Conservation (phyloP, 2,329 filamentous ascomycete genomes). For the Ceratocystis huliohia region DNA sequence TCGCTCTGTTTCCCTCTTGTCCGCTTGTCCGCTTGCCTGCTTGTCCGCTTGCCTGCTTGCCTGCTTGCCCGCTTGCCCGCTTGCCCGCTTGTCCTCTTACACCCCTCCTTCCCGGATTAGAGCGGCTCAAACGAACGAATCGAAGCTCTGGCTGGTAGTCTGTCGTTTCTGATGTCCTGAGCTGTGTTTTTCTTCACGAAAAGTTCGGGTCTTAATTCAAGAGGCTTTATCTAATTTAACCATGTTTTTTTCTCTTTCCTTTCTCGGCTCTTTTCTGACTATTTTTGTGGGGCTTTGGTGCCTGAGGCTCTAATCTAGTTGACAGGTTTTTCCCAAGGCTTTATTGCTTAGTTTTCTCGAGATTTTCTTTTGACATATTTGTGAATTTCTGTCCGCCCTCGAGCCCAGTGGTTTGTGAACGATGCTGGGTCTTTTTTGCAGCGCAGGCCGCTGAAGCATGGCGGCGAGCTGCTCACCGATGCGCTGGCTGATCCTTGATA, state of each 20-base stretch:
- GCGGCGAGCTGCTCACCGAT: no score
- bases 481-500: neutral
- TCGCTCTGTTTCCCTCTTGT: no score
- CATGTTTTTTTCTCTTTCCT: neutral
- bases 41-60: no score
- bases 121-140: neutral
- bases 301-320: neutral
- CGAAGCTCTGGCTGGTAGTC: neutral
- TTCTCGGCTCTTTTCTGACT: neutral
- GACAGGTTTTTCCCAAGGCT: neutral
- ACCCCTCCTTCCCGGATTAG: neutral
- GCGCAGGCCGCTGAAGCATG: no score
- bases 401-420: no score
- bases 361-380: slow-evolving; percentile 4
- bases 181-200: neutral
- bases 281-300: neutral
- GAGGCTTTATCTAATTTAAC: neutral
- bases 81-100: neutral
- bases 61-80: no score
- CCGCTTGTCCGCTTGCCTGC: rapidly evolving
- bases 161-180: neutral
- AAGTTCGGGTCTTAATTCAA: neutral
- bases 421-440: no score
- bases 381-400: neutral
- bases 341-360: neutral